phyloP scores from a whole-genome alignment of 2,329 filamentous ascomycete genomes.

The Hansfordia pulvinata region DNA sequence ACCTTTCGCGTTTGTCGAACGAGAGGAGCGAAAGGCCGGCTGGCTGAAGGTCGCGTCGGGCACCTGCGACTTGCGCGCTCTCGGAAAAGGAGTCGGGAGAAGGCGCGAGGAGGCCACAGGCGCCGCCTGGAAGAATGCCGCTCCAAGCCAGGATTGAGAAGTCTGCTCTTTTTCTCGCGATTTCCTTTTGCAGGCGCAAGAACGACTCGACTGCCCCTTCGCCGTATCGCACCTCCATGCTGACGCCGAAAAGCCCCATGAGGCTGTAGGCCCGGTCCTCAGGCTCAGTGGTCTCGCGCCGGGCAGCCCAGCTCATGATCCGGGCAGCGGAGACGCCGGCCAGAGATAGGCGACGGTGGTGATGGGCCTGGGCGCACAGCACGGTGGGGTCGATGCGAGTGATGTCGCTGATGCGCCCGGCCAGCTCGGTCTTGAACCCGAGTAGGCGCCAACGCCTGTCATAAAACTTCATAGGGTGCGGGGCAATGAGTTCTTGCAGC shows the following conservation, averaged over 20 bases:
- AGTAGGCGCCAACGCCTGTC: neutral
- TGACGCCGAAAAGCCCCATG: constrained; percentile 11
- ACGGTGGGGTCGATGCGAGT: neutral
- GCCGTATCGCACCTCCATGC: constrained; percentile 12
- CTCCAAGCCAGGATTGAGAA: constrained; percentile 1
- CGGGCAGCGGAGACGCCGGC: constrained; percentile 6
- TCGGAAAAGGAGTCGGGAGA: no score
- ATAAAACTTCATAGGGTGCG: neutral
- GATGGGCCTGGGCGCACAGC: neutral
- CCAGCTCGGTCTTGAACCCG: neutral
- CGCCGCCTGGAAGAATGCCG: no score
- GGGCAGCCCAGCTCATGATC: constrained; percentile 12
- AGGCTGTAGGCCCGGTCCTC: constrained; percentile 12
- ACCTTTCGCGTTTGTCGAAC: no score
- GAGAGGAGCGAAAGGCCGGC: no score
- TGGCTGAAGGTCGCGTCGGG: no score
- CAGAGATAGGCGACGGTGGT: no score
- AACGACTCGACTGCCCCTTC: constrained; percentile 1
- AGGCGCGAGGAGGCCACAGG: no score
- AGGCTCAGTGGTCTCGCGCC: constrained; percentile 6
- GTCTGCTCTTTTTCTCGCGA: neutral
- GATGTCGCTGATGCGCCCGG: constrained; percentile 1
- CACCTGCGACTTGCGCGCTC: no score
- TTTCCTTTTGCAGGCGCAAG: constrained; percentile 2
- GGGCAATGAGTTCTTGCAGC: neutral